phyloP scores from a whole-genome alignment of 2,329 filamentous ascomycete genomes.

The Blumeriella jaapii region DNA sequence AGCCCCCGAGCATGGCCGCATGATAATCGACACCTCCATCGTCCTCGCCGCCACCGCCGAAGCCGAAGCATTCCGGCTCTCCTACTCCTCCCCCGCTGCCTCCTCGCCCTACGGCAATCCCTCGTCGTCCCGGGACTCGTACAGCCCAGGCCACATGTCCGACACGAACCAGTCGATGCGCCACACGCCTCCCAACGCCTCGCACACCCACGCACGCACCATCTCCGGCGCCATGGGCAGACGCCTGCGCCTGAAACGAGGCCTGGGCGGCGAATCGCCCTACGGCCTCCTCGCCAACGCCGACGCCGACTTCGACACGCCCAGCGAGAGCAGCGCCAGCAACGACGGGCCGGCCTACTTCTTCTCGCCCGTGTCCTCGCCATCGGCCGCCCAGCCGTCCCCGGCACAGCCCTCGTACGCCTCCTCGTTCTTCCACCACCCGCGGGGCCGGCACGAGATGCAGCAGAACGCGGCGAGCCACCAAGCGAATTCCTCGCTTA shows the following conservation, averaged over 20 bases:
- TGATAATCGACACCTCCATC: slow-evolving; percentile 51
- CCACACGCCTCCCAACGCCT: slow-evolving; percentile 6
- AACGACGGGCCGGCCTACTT: slow-evolving; percentile 22
- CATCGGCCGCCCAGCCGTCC: background rate
- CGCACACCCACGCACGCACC: slow-evolving; percentile 5
- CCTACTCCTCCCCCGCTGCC: slow-evolving; percentile 18
- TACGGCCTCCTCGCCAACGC: slow-evolving; percentile 30
- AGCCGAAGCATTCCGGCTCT: slow-evolving; percentile 33
- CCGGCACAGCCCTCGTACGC: slow-evolving; percentile 2
- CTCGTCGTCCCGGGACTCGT: slow-evolving; percentile 21
- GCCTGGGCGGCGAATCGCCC: slow-evolving; percentile 28
- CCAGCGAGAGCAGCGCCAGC: slow-evolving; percentile 19
- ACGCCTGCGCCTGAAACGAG: slow-evolving; percentile 26
- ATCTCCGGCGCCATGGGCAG: slow-evolving; percentile 13
- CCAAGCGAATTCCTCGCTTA: slow-evolving; percentile 16
- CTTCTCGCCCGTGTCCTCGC: slow-evolving; percentile 16
- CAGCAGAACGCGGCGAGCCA: slow-evolving; percentile 1
- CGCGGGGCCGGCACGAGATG: slow-evolving; percentile 9
- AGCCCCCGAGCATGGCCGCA: slow-evolving; percentile 51
- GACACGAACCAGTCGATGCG: slow-evolving; percentile 10
- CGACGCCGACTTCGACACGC: slow-evolving; percentile 28
- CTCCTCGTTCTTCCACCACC: background rate
- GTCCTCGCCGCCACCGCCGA: slow-evolving; percentile 41
- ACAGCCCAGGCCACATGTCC: slow-evolving; percentile 22
- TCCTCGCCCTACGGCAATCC: slow-evolving; percentile 7